Evolutionary conservation across 495 filamentous ascomycete species (phyloP), one percentile per base, ranked within the genome.

Genomic region (Lasiosphaeris hirsuta): DNA sequence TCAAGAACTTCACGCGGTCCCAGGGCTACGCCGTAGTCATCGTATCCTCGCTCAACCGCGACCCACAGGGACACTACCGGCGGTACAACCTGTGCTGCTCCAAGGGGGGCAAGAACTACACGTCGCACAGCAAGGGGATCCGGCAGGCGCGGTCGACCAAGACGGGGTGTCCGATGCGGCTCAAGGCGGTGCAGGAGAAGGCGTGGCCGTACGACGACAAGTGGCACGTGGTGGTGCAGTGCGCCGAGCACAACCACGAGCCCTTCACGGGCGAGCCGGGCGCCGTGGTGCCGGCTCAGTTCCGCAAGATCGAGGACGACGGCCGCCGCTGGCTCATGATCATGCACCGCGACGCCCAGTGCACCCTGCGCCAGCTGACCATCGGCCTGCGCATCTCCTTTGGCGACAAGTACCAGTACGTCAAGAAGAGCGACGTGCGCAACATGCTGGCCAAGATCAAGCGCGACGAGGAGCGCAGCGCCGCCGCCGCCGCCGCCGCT

Each of bases 321-420:
- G 69, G 69, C 51, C 48, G 58, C 50, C 53, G 65, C 19, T 71
- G 69, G 69, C 63, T 71, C 19, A 69, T 68, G 61, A 66, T 71
- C 57, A 71, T 71, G 69, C 67, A 69, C 55, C 69, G 65, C 38
- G 67, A 71, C 30, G 69, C 67, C 18, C 67, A 71, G 58, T 62
- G 59, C 45, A 64, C 56, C 34, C 54, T 71, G 45, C 51, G 69
- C 11, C 69, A 71, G 67, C 59, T 71, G 48, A 71, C 69, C 35
- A 69, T 71, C 19, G 69, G 69, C 6, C 54, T 71, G 13, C 54
- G 69, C 35, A 68, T 71, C 55, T 68, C 64, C 37, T 71, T 71
- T 51, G 69, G 67, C 19, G 69, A 71, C 43, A 71, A 71, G 67
- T 71, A 71, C 51, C 69, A 71, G 63, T 71, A 71, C 42, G 69